Conservation (phyloP, 1,284 basidiomycete genomes). For the Farysia itapuensis region DNA sequence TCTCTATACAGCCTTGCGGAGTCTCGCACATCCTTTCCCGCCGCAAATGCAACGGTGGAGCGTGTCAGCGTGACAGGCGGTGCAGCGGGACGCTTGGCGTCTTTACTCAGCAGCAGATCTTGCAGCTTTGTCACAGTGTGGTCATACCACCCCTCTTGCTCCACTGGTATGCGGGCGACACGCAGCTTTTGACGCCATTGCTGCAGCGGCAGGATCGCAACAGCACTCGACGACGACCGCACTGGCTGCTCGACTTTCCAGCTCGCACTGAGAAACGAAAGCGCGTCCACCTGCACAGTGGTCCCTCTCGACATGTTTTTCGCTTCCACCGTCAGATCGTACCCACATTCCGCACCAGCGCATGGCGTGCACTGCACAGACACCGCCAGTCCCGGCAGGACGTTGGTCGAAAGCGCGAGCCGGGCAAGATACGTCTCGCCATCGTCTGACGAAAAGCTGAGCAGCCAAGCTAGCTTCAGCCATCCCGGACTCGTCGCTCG, state of each 20-base stretch:
- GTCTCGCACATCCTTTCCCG: not conserved
- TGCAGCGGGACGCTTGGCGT: not conserved
- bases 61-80: not conserved
- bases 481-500: conserved; percentile 3
- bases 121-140: conserved; percentile 18
- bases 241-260: conserved; percentile 6
- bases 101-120: conserved; percentile 17
- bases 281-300: conserved; percentile 6
- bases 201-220: conserved; percentile 9
- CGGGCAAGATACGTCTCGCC: conserved; percentile 23
- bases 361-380: conserved; percentile 7
- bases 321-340: conserved; percentile 18
- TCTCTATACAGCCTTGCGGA: conserved; percentile 3
- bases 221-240: not conserved
- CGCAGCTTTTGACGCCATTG: conserved; percentile 11
- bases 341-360: not conserved
- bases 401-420: conserved; percentile 10
- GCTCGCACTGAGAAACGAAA: conserved; percentile 11
- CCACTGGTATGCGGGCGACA: not conserved
- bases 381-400: conserved; percentile 18
- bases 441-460: conserved; percentile 10
- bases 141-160: not conserved
- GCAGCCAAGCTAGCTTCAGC: conserved; percentile 13
- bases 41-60: not conserved
- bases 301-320: conserved; percentile 3